Conservation (phyloP, 139 green algal species). For the Nannochloris sp. region DNA sequence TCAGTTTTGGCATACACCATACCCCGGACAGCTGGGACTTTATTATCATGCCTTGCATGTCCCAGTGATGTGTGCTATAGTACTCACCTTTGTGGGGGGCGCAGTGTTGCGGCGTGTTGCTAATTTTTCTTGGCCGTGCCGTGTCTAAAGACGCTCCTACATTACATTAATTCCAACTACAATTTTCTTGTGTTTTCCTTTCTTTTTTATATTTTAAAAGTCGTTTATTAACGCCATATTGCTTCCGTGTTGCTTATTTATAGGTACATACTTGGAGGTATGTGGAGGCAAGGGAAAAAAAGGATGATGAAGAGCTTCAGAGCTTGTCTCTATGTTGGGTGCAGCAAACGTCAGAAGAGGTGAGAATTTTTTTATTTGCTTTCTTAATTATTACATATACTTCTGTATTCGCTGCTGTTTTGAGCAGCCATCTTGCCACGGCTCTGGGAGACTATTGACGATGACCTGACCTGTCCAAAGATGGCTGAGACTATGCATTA, state of each 20-base stretch:
- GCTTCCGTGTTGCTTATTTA: too few relatives aligned
- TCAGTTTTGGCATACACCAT: constrained; percentile 7
- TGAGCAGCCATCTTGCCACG: constrained; percentile 40
- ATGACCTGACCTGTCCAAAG: constrained; percentile 35
- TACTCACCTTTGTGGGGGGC: constrained; percentile 6
- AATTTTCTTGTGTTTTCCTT: neutral
- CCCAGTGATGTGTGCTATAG: constrained; percentile 34
- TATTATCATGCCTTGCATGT: constrained; percentile 28
- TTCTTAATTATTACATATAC: neutral
- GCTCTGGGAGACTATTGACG: constrained; percentile 21
- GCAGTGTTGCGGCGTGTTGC: constrained; percentile 23
- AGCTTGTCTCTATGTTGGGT: too few relatives aligned
- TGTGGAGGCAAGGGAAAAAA: too few relatives aligned
- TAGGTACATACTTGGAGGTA: too few relatives aligned
- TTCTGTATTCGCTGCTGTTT: neutral
- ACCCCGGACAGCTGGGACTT: constrained; percentile 34
- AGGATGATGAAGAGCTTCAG: too few relatives aligned
- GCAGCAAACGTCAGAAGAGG: too few relatives aligned
- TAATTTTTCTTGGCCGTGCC: constrained; percentile 6
- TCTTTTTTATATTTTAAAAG: neutral
- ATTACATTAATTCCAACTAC: too few relatives aligned
- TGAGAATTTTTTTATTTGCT: constrained; percentile 1
- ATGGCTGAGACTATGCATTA: constrained; percentile 26
- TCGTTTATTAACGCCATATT: neutral
- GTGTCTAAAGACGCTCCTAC: constrained; percentile 29